Base-by-base conservation (phyloP, 2,329 filamentous ascomycete genomes). In the Sporothrix luriei region DNA sequence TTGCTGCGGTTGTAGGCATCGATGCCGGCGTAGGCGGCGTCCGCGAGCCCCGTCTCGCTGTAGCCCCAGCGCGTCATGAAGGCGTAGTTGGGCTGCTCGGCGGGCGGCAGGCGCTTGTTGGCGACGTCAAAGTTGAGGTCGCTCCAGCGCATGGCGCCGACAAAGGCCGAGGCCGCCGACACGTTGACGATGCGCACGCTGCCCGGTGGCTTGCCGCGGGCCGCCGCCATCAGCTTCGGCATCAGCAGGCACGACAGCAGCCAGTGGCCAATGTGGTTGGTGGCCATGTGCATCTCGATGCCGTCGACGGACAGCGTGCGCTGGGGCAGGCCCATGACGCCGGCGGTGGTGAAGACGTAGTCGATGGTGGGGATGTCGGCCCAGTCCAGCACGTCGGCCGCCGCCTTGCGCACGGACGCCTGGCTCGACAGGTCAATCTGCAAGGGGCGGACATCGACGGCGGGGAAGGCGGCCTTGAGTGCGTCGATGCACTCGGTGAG, bases 1-100 rank as follows among this genome's bases (percentile, higher is more conserved):
- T 86, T 86, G 73, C 81, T 82, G 72, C 84, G 83, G 4, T 78
- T 79, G 72, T 86, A 86, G 2, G 82, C 83, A 21, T 80, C 74
- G 78, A 70, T 77, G 76, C 1, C 73, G 73, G 7, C 78, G 78
- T 6, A 81, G 73, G 29, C 76, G 72, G 65, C 78, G 78, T n/a
- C 80, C 40, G 26, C 14, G 2, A 16, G 5, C 9, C 65, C 79
- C 54, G 80, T 75, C n/a, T n/a, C n/a, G n/a, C n/a, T n/a, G 69
- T 83, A 82, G 26, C 66, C 68, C 57, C 75, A 75, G 16, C 72
- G 71, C 5, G 71, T 75, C n/a, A 69, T 68, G 1, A 77, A 69
- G 11, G 68, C 66, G 11, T 74, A 73, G 49, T 76, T 74, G 21
- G 68, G 64, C 65, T 69, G 68, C 68, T 71, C 70, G 40, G 24